Evolutionary conservation across 78 protist genomes (phyloP).

Genomic region (Chrysochromulina parva): DNA sequence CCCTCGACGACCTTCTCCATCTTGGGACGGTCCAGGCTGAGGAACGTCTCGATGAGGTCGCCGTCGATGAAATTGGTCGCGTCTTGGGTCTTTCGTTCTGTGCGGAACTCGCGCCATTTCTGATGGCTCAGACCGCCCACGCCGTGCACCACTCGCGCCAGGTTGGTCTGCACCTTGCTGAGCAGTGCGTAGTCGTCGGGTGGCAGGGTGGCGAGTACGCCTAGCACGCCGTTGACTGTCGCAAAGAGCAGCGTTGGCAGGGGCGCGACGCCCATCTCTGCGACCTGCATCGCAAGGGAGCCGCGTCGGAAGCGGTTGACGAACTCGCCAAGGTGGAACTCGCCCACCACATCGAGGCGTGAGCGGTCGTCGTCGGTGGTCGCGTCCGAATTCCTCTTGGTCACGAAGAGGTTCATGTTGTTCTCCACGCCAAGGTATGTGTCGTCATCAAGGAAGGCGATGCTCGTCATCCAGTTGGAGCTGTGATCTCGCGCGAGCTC

Average conservation of each 20-base stretch:
- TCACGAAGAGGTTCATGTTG: constrained; percentile 38
- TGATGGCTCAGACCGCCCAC: constrained; percentile 78
- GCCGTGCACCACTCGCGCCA: constrained; percentile 60
- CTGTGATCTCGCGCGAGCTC: constrained; percentile 55
- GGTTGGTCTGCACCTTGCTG: constrained; percentile 14
- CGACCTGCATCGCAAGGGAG: constrained; percentile 18
- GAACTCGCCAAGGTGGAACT: constrained; percentile 80
- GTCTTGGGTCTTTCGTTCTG: constrained; percentile 52
- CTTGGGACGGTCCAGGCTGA: constrained; percentile 47
- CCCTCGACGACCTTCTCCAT: constrained; percentile 10
- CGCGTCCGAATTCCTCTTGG: constrained; percentile 60
- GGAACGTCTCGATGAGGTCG: constrained; percentile 80
- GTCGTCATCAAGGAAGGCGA: constrained; percentile 78
- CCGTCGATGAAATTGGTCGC: constrained; percentile 78
- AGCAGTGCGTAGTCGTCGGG: constrained; percentile 41
- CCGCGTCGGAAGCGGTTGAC: constrained; percentile 64
- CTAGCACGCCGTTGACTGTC: constrained; percentile 80
- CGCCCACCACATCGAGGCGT: constrained; percentile 67
- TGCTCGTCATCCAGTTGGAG: constrained; percentile 72
- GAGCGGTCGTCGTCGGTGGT: constrained; percentile 74
- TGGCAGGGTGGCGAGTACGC: constrained; percentile 54
- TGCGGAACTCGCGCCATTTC: constrained; percentile 62
- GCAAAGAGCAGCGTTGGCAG: constrained; percentile 63
- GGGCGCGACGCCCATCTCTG: neutral
- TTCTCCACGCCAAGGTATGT: constrained; percentile 79